Conservation (phyloP, 2,329 filamentous ascomycete genomes). For the Aspergillus texensis region DNA sequence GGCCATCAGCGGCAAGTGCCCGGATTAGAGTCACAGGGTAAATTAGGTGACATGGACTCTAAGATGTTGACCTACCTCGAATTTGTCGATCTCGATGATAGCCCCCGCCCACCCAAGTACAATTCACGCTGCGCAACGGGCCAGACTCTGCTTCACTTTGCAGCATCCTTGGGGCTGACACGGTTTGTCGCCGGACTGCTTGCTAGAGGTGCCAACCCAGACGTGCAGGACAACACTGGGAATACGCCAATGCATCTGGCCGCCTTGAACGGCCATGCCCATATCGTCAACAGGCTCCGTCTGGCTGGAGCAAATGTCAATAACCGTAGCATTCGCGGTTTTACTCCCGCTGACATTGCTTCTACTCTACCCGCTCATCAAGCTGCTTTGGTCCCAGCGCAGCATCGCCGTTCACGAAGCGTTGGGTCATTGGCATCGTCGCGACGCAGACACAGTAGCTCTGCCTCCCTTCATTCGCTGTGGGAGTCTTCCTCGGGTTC, state of each 20-base stretch:
- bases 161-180: conserved; percentile 72
- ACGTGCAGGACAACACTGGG: conserved; percentile 74
- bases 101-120: conserved; percentile 65
- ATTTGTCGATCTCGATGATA: conserved; percentile 76
- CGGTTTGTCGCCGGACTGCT: conserved; percentile 77
- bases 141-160: conserved; percentile 80
- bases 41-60: conserved; percentile 61
- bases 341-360: conserved; percentile 71
- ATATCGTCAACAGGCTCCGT: conserved; percentile 76
- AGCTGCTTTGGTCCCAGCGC: conserved; percentile 63
- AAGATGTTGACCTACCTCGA: conserved; percentile 75
- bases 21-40: conserved; percentile 46
- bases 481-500: conserved; percentile 61
- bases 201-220: conserved; percentile 74
- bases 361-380: conserved; percentile 65
- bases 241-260: conserved; percentile 84
- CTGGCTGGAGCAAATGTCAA: conserved; percentile 72
- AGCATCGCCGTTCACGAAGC: conserved; percentile 68
- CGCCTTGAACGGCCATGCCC: conserved; percentile 71
- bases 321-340: conserved; percentile 69
- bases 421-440: conserved; percentile 57
- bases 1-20: conserved; percentile 49
- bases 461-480: conserved; percentile 66
- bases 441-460: conserved; percentile 62
- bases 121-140: conserved; percentile 68